Evolutionary conservation across 108 stramenopile genomes (phyloP).

Genomic region (Licmophora abbreviata): DNA sequence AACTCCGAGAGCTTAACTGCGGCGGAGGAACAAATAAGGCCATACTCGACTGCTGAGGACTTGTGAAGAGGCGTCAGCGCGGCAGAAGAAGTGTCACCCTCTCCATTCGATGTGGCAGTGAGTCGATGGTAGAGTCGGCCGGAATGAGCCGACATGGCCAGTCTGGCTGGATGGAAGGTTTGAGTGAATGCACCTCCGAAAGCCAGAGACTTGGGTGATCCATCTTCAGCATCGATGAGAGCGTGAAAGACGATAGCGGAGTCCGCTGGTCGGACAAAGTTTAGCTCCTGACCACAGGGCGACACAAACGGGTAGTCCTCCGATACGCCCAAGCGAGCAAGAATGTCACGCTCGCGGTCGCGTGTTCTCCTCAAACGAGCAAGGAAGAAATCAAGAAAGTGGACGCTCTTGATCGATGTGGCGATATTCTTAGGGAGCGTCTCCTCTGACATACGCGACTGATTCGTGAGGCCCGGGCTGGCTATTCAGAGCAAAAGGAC

Average conservation of each 20-base stretch:
- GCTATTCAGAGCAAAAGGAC: background rate
- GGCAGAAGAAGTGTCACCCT: background rate
- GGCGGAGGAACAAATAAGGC: constrained; percentile 26
- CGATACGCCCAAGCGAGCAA: constrained; percentile 1
- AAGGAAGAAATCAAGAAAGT: constrained; percentile 45
- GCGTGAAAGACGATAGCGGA: constrained; percentile 45
- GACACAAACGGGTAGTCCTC: constrained; percentile 41
- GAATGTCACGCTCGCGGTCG: background rate
- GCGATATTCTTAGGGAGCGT: constrained; percentile 46
- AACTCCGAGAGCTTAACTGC: constrained; percentile 30
- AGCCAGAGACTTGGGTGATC: background rate
- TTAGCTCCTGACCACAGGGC: constrained; percentile 33
- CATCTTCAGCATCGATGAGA: background rate
- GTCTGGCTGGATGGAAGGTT: constrained; percentile 16
- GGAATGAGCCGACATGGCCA: constrained; percentile 21
- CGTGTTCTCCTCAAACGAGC: constrained; percentile 5
- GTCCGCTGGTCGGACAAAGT: constrained; percentile 43
- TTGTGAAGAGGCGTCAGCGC: background rate
- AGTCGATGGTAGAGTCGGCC: constrained; percentile 33
- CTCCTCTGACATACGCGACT: too few species aligned
- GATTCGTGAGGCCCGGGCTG: too few species aligned
- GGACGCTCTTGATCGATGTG: constrained; percentile 36
- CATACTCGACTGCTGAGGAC: constrained; percentile 13
- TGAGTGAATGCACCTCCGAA: constrained; percentile 23
- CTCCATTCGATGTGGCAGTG: background rate